Evolutionary conservation across 1,139 yeast species (phyloP).

Genomic region (Scheffersomyces insectosa): DNA sequence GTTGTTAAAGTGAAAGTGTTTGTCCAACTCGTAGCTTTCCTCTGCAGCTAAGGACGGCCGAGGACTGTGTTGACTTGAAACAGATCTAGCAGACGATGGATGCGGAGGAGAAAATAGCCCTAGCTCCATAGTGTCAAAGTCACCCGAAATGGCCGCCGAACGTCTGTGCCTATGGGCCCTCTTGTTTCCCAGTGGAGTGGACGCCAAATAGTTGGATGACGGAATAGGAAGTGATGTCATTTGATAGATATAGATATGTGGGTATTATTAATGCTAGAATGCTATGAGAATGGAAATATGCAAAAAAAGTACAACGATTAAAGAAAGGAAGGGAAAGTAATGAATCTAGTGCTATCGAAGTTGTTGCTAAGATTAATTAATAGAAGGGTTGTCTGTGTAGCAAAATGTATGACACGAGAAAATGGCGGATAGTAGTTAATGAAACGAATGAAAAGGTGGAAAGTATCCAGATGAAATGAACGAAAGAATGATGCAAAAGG

Average conservation of each 20-base stretch:
- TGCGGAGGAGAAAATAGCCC: conserved; percentile 36
- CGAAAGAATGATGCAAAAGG: background rate
- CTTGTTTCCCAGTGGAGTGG: conserved; percentile 17
- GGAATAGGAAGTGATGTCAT: conserved; percentile 15
- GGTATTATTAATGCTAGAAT: background rate
- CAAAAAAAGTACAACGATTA: background rate
- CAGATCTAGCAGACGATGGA: conserved; percentile 6
- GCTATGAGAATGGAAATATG: background rate
- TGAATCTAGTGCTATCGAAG: too few species aligned
- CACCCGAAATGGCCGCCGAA: conserved; percentile 75
- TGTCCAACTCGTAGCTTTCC: conserved; percentile 19
- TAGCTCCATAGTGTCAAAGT: conserved; percentile 54
- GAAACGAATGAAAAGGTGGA: too few species aligned
- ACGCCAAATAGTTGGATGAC: conserved; percentile 11
- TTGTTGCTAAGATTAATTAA: too few species aligned
- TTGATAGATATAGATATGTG: background rate
- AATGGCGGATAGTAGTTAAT: too few species aligned
- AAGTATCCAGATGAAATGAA: too few species aligned
- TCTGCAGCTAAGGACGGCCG: conserved; percentile 10
- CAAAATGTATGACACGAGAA: too few species aligned
- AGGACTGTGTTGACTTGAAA: conserved; percentile 4
- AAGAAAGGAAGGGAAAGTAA: too few species aligned
- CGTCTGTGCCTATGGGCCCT: conserved; percentile 66
- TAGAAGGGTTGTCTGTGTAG: too few species aligned
- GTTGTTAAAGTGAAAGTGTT: conserved; percentile 33